Conservation (phyloP, 192 early-diverging fungal species). For the Backusella liffmaniae region DNA sequence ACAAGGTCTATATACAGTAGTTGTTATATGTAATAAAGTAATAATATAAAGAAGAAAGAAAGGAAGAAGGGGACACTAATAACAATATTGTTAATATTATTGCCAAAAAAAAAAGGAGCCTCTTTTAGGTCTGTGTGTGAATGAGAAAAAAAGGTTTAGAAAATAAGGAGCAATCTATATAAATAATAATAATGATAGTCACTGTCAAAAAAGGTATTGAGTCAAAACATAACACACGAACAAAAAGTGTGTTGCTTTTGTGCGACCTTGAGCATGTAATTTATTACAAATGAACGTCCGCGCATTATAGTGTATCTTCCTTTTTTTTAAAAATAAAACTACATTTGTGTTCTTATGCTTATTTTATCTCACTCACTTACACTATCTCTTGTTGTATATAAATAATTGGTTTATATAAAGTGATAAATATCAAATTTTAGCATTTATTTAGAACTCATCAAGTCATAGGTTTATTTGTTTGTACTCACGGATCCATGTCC, state of each 20-base stretch:
- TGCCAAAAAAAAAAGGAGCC: neutral
- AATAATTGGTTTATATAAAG: neutral
- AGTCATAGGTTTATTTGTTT: neutral
- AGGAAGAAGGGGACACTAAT: neutral
- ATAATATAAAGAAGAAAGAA: neutral
- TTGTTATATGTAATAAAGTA: neutral
- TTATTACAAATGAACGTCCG: neutral
- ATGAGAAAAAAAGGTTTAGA: neutral
- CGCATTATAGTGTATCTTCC: neutral
- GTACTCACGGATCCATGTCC: neutral
- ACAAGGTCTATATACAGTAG: neutral
- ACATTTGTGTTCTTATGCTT: neutral
- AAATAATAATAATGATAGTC: conserved; percentile 9
- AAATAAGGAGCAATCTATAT: conserved; percentile 8
- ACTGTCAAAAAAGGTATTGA: neutral
- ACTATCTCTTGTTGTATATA: neutral
- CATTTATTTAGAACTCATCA: neutral
- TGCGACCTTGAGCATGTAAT: neutral
- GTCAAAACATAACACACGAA: neutral
- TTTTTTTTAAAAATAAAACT: neutral
- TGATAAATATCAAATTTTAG: neutral
- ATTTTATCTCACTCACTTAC: neutral
- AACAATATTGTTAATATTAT: neutral
- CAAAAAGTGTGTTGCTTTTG: neutral
- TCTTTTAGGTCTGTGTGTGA: neutral